These are phyloP conservation scores for Elongisporangium undulatum DNA, from an alignment of 352 stramenopile species.

Conservation along the genomic window DNA sequence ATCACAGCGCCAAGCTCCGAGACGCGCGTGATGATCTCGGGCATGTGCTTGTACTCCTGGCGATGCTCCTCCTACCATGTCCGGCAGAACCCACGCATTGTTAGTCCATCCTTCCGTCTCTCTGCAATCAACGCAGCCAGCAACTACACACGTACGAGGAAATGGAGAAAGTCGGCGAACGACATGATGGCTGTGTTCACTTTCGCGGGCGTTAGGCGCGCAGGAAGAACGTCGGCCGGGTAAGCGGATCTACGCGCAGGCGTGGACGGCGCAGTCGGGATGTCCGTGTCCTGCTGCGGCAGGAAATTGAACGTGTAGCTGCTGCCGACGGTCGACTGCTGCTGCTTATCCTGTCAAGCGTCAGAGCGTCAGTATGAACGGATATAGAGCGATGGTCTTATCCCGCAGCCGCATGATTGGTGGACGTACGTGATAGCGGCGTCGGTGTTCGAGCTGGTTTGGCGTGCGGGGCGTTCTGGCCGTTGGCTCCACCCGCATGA, in stretches of 20 bases:
- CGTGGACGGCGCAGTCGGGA: slow-evolving; percentile 24
- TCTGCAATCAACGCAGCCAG: not conserved
- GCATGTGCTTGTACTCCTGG: slow-evolving; percentile 67
- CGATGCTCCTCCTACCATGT: slow-evolving; percentile 71
- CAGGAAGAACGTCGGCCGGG: slow-evolving; percentile 36
- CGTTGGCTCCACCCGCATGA: not conserved
- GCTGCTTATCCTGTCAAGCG: slow-evolving; percentile 6
- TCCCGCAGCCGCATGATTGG: not conserved
- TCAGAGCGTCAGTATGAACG: not conserved
- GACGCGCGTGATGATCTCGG: slow-evolving; percentile 72
- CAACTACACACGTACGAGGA: slow-evolving; percentile 51
- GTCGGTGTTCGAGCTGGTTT: not conserved
- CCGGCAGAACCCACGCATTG: slow-evolving; percentile 1
- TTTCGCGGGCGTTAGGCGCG: slow-evolving; percentile 65
- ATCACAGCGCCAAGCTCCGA: slow-evolving; percentile 74
- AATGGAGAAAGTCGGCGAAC: slow-evolving; percentile 78
- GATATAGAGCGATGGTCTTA: not conserved
- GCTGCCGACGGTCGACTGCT: slow-evolving; percentile 10
- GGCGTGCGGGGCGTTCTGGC: not conserved
- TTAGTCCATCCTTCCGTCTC: slow-evolving; percentile 17
- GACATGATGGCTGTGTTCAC: slow-evolving; percentile 75
- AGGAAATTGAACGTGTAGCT: slow-evolving; percentile 61
- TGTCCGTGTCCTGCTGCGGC: slow-evolving; percentile 28
- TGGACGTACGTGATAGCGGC: not conserved
- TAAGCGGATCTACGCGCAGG: slow-evolving; percentile 13